Evolutionary conservation across 176 grass and related monocot species (phyloP).

Genomic region (Dendrocalamus sinicus): DNA sequence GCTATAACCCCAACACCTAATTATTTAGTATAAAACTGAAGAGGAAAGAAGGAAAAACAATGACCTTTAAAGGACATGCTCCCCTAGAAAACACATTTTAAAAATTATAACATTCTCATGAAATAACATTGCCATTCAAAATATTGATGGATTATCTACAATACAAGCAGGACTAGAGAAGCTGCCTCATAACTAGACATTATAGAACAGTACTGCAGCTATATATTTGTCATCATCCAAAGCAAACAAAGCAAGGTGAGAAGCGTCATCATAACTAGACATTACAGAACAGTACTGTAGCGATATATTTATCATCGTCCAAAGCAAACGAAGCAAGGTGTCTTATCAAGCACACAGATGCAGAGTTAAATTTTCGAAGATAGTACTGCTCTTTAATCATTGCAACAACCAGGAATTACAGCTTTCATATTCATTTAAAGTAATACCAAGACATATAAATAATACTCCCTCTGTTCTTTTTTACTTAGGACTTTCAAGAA

Average conservation of each 20-base stretch:
- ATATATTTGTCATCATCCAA: background rate
- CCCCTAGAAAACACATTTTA: background rate
- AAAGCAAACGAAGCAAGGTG: background rate
- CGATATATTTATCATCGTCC: conserved; percentile 2
- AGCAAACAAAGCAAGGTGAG: background rate
- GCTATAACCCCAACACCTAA: background rate
- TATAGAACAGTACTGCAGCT: background rate
- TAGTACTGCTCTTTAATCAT: conserved; percentile 8
- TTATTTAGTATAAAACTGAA: background rate
- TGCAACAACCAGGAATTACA: background rate
- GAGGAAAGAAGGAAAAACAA: background rate
- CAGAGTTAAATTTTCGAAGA: background rate
- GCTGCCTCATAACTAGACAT: background rate
- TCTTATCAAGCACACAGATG: background rate
- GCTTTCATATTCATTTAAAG: background rate
- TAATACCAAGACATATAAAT: conserved; percentile 26
- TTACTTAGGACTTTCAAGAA: too few relatives aligned
- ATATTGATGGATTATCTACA: background rate
- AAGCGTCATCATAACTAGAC: background rate
- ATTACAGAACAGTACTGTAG: background rate
- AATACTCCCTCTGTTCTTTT: background rate
- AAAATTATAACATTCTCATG: background rate
- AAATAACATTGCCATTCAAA: background rate
- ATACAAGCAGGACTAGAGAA: background rate
- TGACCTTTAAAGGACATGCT: background rate